Conservation (phyloP, 768 basidiomycete species). For the Austroboletus festivus region DNA sequence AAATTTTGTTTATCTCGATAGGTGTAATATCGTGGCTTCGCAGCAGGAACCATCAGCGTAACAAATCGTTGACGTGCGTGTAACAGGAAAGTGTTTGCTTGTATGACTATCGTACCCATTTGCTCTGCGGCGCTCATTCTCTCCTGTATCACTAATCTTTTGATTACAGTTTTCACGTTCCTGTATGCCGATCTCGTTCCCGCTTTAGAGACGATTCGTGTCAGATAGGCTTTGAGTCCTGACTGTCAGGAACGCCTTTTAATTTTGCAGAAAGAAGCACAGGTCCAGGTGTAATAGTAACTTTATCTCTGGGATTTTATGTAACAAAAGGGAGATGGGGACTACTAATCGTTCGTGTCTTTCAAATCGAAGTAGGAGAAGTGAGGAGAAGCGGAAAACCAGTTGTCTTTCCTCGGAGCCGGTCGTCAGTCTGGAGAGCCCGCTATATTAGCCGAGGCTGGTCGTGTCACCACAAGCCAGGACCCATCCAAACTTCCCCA, state of each 20-base stretch:
- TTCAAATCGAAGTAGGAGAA: conserved; percentile 16
- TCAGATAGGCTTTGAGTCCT: no score
- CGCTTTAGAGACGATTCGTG: no score
- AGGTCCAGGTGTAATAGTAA: conserved; percentile 19
- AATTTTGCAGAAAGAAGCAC: conserved; percentile 15
- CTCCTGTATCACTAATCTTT: no score
- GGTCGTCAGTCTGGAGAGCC: conserved; percentile 1
- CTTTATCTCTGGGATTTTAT: conserved; percentile 24
- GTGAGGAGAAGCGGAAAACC: conserved; percentile 20
- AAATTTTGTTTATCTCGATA: conserved; percentile 19
- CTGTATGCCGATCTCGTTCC: no score
- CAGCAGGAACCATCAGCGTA: conserved; percentile 20
- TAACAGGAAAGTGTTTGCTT: background rate
- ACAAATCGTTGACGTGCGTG: conserved; percentile 10
- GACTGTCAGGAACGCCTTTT: conserved; percentile 13
- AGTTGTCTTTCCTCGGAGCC: conserved; percentile 14
- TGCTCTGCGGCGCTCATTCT: no score
- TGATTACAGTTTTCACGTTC: no score
- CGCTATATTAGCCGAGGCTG: conserved; percentile 15
- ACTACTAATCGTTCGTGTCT: conserved; percentile 5
- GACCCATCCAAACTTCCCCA: no score
- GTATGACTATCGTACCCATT: no score
- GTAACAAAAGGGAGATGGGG: conserved; percentile 19
- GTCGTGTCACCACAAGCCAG: background rate
- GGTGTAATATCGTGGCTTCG: conserved; percentile 7